These are phyloP conservation scores for Echium plantagineum DNA, from an alignment of 257 asterid genomes.

Conservation along the genomic window DNA sequence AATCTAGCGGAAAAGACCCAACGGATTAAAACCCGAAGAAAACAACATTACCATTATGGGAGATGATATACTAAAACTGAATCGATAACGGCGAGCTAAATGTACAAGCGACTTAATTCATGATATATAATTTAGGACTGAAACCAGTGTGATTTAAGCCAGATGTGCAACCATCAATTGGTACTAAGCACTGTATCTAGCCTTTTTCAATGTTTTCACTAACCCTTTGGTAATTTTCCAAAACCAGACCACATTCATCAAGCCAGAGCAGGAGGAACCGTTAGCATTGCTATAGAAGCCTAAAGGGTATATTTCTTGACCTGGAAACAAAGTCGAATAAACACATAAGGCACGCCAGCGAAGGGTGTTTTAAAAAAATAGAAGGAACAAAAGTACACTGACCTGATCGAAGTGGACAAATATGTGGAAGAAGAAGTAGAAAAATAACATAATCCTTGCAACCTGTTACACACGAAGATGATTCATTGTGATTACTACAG, in stretches of 20 bases:
- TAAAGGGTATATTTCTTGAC: conserved; percentile 47
- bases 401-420: conserved; percentile 77
- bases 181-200: conserved; percentile 34
- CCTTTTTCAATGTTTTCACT: conserved; percentile 62
- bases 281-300: conserved; percentile 63
- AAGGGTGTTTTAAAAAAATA: background rate
- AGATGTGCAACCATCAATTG: background rate
- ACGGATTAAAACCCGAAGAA: no score
- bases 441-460: conserved; percentile 66
- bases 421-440: conserved; percentile 71
- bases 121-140: background rate
- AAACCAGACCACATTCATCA: conserved; percentile 74
- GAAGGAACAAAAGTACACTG: conserved; percentile 5
- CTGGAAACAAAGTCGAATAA: conserved; percentile 27
- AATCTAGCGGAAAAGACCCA: no score
- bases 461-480: conserved; percentile 34
- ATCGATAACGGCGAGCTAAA: no score
- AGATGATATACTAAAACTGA: no score
- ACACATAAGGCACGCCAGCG: background rate
- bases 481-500: conserved; percentile 1
- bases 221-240: conserved; percentile 74
- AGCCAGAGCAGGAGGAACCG: conserved; percentile 49
- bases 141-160: background rate
- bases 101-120: background rate
- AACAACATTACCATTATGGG: no score